Percentiles rank a stretch among this genome's conserved stretches.
Conservation (phyloP, 306 rosid genomes). For the Arachis stenosperma region DNA sequence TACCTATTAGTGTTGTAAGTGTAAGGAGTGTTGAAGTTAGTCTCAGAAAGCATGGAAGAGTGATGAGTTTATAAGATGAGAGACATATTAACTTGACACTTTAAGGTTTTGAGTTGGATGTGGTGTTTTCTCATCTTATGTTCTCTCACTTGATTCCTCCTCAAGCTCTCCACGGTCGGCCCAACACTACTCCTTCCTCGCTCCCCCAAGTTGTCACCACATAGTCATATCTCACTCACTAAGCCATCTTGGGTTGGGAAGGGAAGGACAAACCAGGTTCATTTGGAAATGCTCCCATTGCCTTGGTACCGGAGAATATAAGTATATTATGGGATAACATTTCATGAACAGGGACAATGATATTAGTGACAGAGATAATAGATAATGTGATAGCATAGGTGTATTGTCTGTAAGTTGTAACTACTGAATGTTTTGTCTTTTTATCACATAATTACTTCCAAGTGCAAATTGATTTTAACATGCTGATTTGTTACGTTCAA, state of each 20-base stretch:
- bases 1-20: neutral
- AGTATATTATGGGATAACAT: slow-evolving; percentile 80
- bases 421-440: slow-evolving; percentile 32
- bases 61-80: no score
- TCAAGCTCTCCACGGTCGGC: no score
- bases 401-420: slow-evolving; percentile 18
- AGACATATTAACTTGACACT: no score
- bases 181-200: slow-evolving; percentile 44
- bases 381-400: slow-evolving; percentile 11
- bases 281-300: slow-evolving; percentile 85
- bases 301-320: slow-evolving; percentile 87
- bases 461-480: slow-evolving; percentile 23
- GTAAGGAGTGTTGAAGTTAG: no score
- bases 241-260: slow-evolving; percentile 84
- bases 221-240: slow-evolving; percentile 51
- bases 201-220: slow-evolving; percentile 45
- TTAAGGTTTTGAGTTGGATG: no score
- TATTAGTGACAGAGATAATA: slow-evolving; percentile 35
- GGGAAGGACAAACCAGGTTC: slow-evolving; percentile 77
- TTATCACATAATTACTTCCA: slow-evolving; percentile 25
- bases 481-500: slow-evolving; percentile 11
- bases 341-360: slow-evolving; percentile 62
- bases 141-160: no score
- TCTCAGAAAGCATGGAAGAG: no score
- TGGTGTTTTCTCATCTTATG: no score